These are phyloP conservation scores for Pythium phragmitis DNA, from an alignment of 352 stramenopile species.

Conservation along the genomic window DNA sequence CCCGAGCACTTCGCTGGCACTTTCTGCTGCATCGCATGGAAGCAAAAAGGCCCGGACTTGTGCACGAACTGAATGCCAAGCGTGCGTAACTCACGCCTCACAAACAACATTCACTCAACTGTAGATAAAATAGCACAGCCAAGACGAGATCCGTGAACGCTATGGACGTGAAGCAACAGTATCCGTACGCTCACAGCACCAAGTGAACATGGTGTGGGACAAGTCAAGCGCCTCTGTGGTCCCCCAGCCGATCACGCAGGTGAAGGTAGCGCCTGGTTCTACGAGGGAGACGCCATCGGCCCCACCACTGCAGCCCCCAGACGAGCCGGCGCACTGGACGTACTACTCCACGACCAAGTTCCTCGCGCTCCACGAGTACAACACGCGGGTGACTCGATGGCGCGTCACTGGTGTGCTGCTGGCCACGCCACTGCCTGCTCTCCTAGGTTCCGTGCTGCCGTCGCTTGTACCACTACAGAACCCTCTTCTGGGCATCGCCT, in stretches of 20 bases:
- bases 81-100: too few species aligned
- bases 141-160: too few species aligned
- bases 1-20: too few species aligned
- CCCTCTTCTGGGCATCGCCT: not conserved
- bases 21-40: too few species aligned
- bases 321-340: slow-evolving; percentile 3
- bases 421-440: slow-evolving; percentile 7
- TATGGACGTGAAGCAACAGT: not conserved
- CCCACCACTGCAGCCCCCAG: not conserved
- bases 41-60: too few species aligned
- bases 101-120: too few species aligned
- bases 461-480: slow-evolving; percentile 11
- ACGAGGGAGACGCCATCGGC: not conserved
- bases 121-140: too few species aligned
- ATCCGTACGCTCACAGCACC: not conserved
- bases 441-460: slow-evolving; percentile 5
- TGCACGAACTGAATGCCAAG: too few species aligned
- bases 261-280: not conserved
- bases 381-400: not conserved
- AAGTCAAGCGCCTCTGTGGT: not conserved
- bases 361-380: slow-evolving; percentile 18
- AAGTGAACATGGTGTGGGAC: not conserved
- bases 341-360: slow-evolving; percentile 24
- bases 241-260: not conserved
- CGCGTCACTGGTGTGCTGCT: slow-evolving; percentile 14